Evolutionary conservation across 1,284 basidiomycete genomes (phyloP), one percentile per base, ranked within the genome.

Genomic region (Tremellales sp.): DNA sequence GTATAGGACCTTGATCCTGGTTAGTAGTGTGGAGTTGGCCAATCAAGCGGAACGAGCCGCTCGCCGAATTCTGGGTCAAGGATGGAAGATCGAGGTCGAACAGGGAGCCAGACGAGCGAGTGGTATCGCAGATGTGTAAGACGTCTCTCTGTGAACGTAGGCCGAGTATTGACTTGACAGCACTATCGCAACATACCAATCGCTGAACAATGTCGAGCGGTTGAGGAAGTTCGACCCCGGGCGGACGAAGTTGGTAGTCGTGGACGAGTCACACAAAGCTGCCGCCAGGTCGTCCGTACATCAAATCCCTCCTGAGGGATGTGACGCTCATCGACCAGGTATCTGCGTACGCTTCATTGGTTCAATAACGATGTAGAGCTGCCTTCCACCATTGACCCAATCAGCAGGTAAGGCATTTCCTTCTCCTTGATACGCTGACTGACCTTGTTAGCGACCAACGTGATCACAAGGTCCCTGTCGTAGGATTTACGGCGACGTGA

Each of bases 401-500:
- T 59, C 24, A 48, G 53, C 3, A 48, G 27, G 54, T 60, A 29
- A 17, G 55, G n/a, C n/a, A n/a, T n/a, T n/a, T 49, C 4, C 43
- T 5, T 37, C 37, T 0, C 48, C 29, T 17, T 37, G 40, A 27
- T 25, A 48, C 33, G 45, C 11, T 25, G 13, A 15, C 43, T 49
- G 45, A 41, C 35, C 19, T 19, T 40, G 47, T 6, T 19, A 52
- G 56, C 41, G 25, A 23, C 1, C 8, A 44, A 4, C 56, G 62
- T 35, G 54, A 56, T 3, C 11, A 52, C 36, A 46, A 75, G 21
- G 81, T 93, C 17, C 92, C 93, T 3, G 84, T 97, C 52, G 80
- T 98, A 46, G 94, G 93, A 0, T 97, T 98, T 72, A 92, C 89
- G 33, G 93, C 94, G n/a, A n/a, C n/a, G n/a, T n/a, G n/a, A n/a